Evolutionary conservation across 176 grass and related monocot species (phyloP).

Genomic region (Oryza coarctata): DNA sequence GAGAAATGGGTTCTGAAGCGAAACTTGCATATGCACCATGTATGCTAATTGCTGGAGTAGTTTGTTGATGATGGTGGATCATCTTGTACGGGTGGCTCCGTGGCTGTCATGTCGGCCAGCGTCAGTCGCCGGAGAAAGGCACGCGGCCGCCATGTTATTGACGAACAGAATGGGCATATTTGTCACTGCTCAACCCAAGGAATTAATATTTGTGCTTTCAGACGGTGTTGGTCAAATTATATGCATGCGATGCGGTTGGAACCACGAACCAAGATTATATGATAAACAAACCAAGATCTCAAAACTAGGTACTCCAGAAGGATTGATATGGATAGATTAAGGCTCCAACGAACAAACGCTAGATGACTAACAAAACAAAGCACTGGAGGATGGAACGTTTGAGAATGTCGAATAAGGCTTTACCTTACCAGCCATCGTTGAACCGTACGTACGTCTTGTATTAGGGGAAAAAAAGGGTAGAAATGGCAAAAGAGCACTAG

Average conservation of each 20-base stretch:
- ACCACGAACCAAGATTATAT: neutral
- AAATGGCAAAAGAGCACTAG: neutral
- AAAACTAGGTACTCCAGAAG: too few species aligned
- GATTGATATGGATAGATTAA: neutral
- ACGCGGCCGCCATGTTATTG: too few species aligned
- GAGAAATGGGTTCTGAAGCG: neutral
- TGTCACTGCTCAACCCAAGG: too few species aligned
- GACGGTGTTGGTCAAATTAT: too few species aligned
- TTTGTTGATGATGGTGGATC: too few species aligned
- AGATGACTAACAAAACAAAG: neutral
- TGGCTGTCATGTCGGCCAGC: neutral
- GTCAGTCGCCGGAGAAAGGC: too few species aligned
- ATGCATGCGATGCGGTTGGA: too few species aligned
- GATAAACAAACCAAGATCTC: neutral
- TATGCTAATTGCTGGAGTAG: too few species aligned
- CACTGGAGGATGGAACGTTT: slow-evolving; percentile 1
- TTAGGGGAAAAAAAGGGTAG: neutral
- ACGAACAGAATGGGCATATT: too few species aligned
- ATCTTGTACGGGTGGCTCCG: too few species aligned
- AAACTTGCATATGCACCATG: neutral
- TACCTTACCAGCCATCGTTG: neutral
- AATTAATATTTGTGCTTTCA: too few species aligned
- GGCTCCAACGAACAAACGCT: neutral
- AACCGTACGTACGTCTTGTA: neutral
- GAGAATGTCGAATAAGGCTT: slow-evolving; percentile 30